Evolutionary conservation across 306 rosid genomes (phyloP).

Genomic region (Hippophae tibetana): DNA sequence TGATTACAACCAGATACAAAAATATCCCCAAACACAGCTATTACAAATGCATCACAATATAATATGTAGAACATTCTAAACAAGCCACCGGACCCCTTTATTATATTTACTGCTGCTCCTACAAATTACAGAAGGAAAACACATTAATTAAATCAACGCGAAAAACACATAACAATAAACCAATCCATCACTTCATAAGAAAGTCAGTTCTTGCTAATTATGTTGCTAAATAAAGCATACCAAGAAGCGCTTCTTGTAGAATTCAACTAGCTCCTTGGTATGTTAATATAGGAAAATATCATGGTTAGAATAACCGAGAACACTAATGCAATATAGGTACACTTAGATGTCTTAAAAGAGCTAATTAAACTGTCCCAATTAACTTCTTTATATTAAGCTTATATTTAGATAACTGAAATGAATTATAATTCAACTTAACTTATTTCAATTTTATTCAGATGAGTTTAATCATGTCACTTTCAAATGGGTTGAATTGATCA

Average conservation of each 20-base stretch:
- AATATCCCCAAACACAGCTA: too few relatives aligned
- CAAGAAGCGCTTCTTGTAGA: slow-evolving; percentile 42
- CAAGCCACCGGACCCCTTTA: neutral
- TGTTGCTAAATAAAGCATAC: slow-evolving; percentile 18
- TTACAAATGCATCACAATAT: neutral
- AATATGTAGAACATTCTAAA: neutral
- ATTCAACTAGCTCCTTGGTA: slow-evolving; percentile 26
- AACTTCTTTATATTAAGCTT: too few relatives aligned
- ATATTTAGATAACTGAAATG: too few relatives aligned
- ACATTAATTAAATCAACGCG: neutral
- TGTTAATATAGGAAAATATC: neutral
- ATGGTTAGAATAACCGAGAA: too few relatives aligned
- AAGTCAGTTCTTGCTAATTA: neutral
- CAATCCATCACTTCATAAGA: neutral
- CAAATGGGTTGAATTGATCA: too few relatives aligned
- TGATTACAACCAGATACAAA: too few relatives aligned
- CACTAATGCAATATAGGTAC: too few relatives aligned
- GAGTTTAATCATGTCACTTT: too few relatives aligned
- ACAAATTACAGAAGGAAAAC: neutral
- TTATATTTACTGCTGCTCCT: neutral
- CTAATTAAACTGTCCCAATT: too few relatives aligned
- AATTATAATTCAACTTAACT: too few relatives aligned
- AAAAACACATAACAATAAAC: neutral
- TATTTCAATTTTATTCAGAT: too few relatives aligned
- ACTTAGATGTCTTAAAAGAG: too few relatives aligned